phyloP scores from a whole-genome alignment of 352 stramenopile species.

The Pythium rhizo-oryzae region DNA sequence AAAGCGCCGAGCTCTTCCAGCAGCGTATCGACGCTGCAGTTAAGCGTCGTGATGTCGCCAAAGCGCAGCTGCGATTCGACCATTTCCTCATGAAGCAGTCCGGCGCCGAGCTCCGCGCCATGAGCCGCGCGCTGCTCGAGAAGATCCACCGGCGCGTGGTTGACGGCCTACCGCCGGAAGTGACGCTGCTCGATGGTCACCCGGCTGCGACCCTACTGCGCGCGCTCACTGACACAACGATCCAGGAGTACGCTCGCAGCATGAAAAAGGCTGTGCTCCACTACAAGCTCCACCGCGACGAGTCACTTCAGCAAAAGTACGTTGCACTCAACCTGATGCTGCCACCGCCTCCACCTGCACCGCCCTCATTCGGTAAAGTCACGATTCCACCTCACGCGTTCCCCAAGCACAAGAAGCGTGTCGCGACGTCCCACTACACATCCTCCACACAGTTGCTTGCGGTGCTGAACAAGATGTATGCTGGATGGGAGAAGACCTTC shows the following conservation, averaged over 20 bases:
- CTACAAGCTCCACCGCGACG: constrained; percentile 57
- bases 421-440: constrained; percentile 55
- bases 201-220: constrained; percentile 69
- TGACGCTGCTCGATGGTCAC: constrained; percentile 65
- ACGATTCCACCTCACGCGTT: constrained; percentile 74
- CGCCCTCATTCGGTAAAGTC: constrained; percentile 77
- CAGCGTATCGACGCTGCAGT: constrained; percentile 68
- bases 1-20: constrained; percentile 76
- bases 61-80: constrained; percentile 90
- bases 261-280: constrained; percentile 93
- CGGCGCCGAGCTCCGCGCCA: constrained; percentile 65
- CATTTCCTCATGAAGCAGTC: constrained; percentile 88
- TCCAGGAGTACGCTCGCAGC: constrained; percentile 89
- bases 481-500: constrained; percentile 91
- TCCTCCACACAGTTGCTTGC: constrained; percentile 63
- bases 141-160: constrained; percentile 86
- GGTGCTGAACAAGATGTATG: constrained; percentile 88
- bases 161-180: constrained; percentile 65
- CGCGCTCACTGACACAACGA: constrained; percentile 85
- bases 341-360: constrained; percentile 26
- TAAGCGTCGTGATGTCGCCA: constrained; percentile 68
- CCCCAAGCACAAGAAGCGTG: constrained; percentile 48
- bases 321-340: constrained; percentile 63
- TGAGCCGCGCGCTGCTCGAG: constrained; percentile 79
- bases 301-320: constrained; percentile 70